phyloP scores from a whole-genome alignment of 176 grass and related monocot genomes.

The Ampelocalamus luodianensis region DNA sequence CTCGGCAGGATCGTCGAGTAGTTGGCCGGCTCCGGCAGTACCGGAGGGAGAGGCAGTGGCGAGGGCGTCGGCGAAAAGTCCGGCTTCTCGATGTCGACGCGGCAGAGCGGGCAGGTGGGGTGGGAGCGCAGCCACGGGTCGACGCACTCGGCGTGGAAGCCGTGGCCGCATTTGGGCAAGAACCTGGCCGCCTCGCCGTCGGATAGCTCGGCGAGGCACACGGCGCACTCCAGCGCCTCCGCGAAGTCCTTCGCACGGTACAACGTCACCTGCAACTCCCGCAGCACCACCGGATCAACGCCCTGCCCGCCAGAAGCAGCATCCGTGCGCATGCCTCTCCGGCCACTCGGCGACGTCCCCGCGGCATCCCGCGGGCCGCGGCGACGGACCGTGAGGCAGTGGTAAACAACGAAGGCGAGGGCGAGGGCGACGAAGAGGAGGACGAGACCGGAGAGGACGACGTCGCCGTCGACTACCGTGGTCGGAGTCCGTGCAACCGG shows the following conservation, averaged over 20 bases:
- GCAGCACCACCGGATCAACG: slow-evolving; percentile 31
- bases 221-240: slow-evolving; percentile 61
- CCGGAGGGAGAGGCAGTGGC: slow-evolving; percentile 48
- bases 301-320: neutral
- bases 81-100: slow-evolving; percentile 54
- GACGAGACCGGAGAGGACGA: slow-evolving; percentile 37
- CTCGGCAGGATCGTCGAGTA: slow-evolving; percentile 58
- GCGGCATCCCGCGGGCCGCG: neutral
- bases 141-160: slow-evolving; percentile 78
- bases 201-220: slow-evolving; percentile 69
- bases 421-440: slow-evolving; percentile 45
- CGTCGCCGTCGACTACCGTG: slow-evolving; percentile 32
- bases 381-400: slow-evolving; percentile 23
- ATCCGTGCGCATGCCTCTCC: neutral
- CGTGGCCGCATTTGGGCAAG: slow-evolving; percentile 59
- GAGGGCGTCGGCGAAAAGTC: slow-evolving; percentile 29
- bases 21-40: slow-evolving; percentile 61
- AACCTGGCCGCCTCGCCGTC: slow-evolving; percentile 62
- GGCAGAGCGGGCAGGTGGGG: slow-evolving; percentile 77
- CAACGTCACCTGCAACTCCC: slow-evolving; percentile 40
- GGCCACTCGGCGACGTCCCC: neutral
- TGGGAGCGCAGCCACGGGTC: slow-evolving; percentile 68
- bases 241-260: slow-evolving; percentile 48
- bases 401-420: slow-evolving; percentile 44
- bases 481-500: slow-evolving; percentile 24